Percentiles rank a stretch among this genome's conserved stretches.
Conservation (phyloP, 2,329 filamentous ascomycete genomes). For the Diaporthe aspalathi region DNA sequence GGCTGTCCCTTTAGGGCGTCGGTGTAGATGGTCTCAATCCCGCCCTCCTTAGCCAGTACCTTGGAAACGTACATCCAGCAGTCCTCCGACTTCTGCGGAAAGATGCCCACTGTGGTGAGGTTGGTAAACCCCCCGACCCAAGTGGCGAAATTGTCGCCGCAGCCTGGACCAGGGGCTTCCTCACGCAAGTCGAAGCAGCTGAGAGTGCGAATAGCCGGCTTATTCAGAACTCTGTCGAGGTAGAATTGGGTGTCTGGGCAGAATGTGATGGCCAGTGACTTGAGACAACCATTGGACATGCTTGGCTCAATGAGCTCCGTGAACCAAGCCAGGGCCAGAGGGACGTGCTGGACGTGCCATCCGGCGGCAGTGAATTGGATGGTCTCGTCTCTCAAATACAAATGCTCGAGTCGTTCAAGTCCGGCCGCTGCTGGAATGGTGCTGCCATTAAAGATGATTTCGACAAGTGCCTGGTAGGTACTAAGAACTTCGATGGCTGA, state of each 20-base stretch:
- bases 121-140: slow-evolving; percentile 34
- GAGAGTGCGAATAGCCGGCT: slow-evolving; percentile 12
- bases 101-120: slow-evolving; percentile 33
- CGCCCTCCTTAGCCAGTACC: neutral
- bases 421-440: neutral
- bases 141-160: neutral
- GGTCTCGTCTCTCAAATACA: neutral
- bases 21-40: slow-evolving; percentile 37
- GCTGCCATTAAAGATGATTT: too few relatives aligned
- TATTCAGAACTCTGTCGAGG: slow-evolving; percentile 27
- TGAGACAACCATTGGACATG: slow-evolving; percentile 28
- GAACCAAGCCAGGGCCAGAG: neutral
- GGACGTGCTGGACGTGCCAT: too few relatives aligned
- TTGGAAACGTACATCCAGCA: neutral
- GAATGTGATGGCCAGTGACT: slow-evolving; percentile 29
- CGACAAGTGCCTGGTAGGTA: neutral
- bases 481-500: neutral
- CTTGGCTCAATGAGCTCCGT: slow-evolving; percentile 10
- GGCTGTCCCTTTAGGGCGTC: slow-evolving; percentile 18
- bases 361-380: neutral
- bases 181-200: slow-evolving; percentile 5
- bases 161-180: neutral
- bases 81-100: neutral
- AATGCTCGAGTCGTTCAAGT: slow-evolving; percentile 30
- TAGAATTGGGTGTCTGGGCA: neutral